Evolutionary conservation across 805 yeast genomes (phyloP).

Genomic region (Grigorovia jiainica): DNA sequence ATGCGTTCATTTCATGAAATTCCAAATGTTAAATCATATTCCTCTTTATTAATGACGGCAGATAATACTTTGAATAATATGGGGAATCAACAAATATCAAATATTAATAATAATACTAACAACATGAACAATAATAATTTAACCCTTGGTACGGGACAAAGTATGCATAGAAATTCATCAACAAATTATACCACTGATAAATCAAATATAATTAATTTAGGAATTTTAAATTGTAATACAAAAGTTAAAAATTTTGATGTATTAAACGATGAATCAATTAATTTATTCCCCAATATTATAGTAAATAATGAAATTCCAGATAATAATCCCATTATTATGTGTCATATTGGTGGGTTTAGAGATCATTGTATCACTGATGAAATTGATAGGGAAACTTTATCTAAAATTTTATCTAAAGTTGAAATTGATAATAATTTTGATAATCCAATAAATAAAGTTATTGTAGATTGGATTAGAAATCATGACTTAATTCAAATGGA

Average conservation of each 20-base stretch:
- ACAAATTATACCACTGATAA: too few species aligned
- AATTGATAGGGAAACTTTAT: constrained; percentile 1
- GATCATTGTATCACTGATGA: constrained; percentile 17
- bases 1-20: constrained; percentile 18
- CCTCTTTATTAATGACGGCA: constrained; percentile 4
- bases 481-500: constrained; percentile 11
- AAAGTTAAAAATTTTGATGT: not conserved
- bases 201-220: not conserved
- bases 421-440: not conserved
- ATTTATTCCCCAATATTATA: constrained; percentile 18
- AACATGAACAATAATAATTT: too few species aligned
- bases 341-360: constrained; percentile 27
- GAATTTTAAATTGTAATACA: not conserved
- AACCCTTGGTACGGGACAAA: too few species aligned
- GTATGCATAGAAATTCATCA: too few species aligned
- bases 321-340: constrained; percentile 16
- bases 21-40: constrained; percentile 4
- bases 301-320: constrained; percentile 6
- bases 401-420: not conserved
- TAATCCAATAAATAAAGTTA: constrained; percentile 12
- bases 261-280: constrained; percentile 7
- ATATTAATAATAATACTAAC: too few species aligned
- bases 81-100: too few species aligned
- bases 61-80: not conserved
- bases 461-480: constrained; percentile 22